phyloP scores from a whole-genome alignment of 2,329 filamentous ascomycete species.

The Periconia digitata region DNA sequence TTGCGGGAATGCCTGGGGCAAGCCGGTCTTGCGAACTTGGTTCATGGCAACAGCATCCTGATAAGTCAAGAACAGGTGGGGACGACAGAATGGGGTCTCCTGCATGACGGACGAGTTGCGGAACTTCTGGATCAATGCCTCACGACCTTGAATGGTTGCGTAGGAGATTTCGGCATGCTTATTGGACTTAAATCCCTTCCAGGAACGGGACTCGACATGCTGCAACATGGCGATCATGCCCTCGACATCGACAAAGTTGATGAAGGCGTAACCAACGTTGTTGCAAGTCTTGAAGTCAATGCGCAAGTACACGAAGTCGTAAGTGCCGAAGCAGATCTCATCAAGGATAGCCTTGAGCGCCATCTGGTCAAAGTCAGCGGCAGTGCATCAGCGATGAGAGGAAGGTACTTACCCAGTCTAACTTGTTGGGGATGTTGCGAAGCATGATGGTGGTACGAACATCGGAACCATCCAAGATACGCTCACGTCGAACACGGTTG shows the following conservation, averaged over 20 bases:
- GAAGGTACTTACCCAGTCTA: constrained; percentile 58
- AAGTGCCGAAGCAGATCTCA: constrained; percentile 75
- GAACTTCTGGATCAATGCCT: constrained; percentile 91
- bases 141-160: constrained; percentile 93
- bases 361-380: constrained; percentile 24
- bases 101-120: constrained; percentile 96
- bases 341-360: constrained; percentile 76
- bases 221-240: constrained; percentile 36
- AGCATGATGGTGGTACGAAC: constrained; percentile 75
- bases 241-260: constrained; percentile 80
- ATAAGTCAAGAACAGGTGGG: constrained; percentile 64
- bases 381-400: not conserved
- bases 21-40: constrained; percentile 56
- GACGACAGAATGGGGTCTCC: constrained; percentile 77
- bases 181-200: constrained; percentile 79
- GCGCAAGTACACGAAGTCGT: constrained; percentile 92
- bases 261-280: constrained; percentile 95
- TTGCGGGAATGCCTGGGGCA: constrained; percentile 73
- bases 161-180: constrained; percentile 92
- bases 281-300: constrained; percentile 60
- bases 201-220: constrained; percentile 42
- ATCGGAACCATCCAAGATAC: constrained; percentile 48
- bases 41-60: constrained; percentile 43
- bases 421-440: constrained; percentile 90
- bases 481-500: constrained; percentile 42